phyloP scores from a whole-genome alignment of 83 land plant species.

The Thuja plicata region DNA sequence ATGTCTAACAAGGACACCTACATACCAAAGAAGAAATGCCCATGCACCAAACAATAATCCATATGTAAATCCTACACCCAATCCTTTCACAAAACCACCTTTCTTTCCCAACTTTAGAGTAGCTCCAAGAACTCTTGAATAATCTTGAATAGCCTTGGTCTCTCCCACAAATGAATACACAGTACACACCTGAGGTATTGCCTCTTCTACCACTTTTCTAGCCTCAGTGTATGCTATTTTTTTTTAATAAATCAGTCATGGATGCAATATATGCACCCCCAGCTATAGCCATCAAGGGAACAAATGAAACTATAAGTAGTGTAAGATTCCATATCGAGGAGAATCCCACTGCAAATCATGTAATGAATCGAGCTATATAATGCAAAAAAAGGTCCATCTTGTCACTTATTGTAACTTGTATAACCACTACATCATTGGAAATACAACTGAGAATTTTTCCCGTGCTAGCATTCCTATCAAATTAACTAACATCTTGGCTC shows the following conservation, averaged over 20 bases:
- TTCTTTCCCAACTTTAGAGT: constrained; percentile 52
- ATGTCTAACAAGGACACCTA: no score
- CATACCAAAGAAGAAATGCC: no score
- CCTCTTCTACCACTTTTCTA: constrained; percentile 79
- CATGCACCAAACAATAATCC: no score
- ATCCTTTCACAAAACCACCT: constrained; percentile 68
- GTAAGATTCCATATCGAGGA: constrained; percentile 60
- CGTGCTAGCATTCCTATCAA: constrained; percentile 60
- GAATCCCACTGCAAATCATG: constrained; percentile 66
- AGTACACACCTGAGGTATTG: constrained; percentile 12
- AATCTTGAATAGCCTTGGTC: constrained; percentile 45
- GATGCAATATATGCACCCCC: constrained; percentile 64
- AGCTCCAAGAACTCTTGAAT: constrained; percentile 32
- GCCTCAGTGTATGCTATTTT: constrained; percentile 64
- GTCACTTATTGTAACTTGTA: constrained; percentile 82
- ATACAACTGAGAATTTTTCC: constrained; percentile 51
- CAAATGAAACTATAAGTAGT: constrained; percentile 65
- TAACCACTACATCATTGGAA: constrained; percentile 56
- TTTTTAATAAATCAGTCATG: constrained; percentile 26
- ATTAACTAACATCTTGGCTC: constrained; percentile 61
- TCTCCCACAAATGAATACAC: constrained; percentile 70
- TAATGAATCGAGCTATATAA: constrained; percentile 56
- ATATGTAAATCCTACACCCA: constrained; percentile 49
- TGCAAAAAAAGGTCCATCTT: constrained; percentile 61
- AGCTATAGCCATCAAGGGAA: constrained; percentile 68